Evolutionary conservation across 2,329 filamentous ascomycete genomes (phyloP), one percentile per base, ranked within the genome.

Genomic region (Verticillium tricorpus): DNA sequence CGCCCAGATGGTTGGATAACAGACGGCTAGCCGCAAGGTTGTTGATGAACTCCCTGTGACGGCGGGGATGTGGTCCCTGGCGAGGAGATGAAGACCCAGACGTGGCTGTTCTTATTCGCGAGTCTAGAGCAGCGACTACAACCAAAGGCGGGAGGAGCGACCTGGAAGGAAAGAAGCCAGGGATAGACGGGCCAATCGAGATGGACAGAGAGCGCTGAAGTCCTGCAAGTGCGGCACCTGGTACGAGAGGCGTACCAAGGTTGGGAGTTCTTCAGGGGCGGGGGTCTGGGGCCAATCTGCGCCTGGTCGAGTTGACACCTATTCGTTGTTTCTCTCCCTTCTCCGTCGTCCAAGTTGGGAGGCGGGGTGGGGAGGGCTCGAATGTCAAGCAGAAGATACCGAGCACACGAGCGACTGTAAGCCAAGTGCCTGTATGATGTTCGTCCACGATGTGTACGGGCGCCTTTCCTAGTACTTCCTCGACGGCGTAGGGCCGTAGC

Each of bases 101-200:
- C 9, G 19, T 50, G 40, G 40, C 19, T 9, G n/a, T 22, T 12
- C 40, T 50, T 22, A n/a, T n/a, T 50, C 40, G 40, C 8, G 11
- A 22, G n/a, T 8, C 19, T 50, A 19, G 56, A 56, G 50, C 59
- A 57, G 61, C 22, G 52, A 25, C 19, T 45, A 56, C 32, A 52
- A 35, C 57, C 61, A 61, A 63, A 61, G 61, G 57, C 56, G 62
- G 60, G 54, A 64, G 56, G 37, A 58, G 57, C 61, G 56, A 59
- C 40, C 2, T 5, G 58, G 58, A 37, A 25, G 61, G 61, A 31
- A 15, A 60, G 58, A 62, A 55, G 60, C 60, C 55, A 65, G 55
- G 62, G 17, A 52, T 45, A 58, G 58, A 63, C 59, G 62, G 57
- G 39, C 63, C 63, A 65, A 65, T 65, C 55, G 60, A 65, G 60